phyloP scores from a whole-genome alignment of 371 early-diverging fungal species.

The Mucor velutinosus region DNA sequence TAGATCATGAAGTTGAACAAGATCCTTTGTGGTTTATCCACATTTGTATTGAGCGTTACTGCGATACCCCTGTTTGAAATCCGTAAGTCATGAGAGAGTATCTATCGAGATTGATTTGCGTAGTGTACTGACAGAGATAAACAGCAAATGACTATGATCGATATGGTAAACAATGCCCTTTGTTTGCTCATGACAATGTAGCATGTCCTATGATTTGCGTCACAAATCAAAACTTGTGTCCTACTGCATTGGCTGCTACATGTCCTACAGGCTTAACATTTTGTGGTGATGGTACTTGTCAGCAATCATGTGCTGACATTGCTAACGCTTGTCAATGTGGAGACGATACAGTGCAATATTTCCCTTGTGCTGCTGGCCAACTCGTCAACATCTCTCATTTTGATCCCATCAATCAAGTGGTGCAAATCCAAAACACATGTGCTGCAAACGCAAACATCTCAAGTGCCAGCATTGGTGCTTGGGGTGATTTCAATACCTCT shows the following conservation, averaged over 20 bases:
- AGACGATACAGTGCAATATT: conserved; percentile 31
- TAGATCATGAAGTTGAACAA: conserved; percentile 21
- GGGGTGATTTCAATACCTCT: conserved; percentile 29
- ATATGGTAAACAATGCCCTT: conserved; percentile 55
- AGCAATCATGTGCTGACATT: conserved; percentile 44
- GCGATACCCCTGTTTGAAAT: conserved; percentile 36
- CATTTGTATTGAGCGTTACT: conserved; percentile 18
- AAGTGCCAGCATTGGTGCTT: conserved; percentile 29
- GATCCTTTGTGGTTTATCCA: conserved; percentile 24
- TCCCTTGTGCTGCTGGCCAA: conserved; percentile 49
- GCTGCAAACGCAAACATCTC: conserved; percentile 29
- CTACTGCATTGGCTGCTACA: conserved; percentile 36
- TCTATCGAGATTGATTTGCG: background rate
- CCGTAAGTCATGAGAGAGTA: conserved; percentile 17
- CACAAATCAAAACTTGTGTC: conserved; percentile 40
- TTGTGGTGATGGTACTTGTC: conserved; percentile 62
- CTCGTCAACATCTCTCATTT: conserved; percentile 52
- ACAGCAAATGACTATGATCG: conserved; percentile 57
- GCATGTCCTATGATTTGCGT: conserved; percentile 60
- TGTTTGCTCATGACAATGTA: conserved; percentile 36
- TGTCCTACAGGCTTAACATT: conserved; percentile 51
- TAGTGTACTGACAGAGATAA: background rate
- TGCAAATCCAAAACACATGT: conserved; percentile 51
- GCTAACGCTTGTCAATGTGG: conserved; percentile 48
- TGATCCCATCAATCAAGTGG: conserved; percentile 49